Evolutionary conservation across 805 yeast species (phyloP), one percentile per base, ranked within the genome.

Genomic region (Teunomyces atbi): DNA sequence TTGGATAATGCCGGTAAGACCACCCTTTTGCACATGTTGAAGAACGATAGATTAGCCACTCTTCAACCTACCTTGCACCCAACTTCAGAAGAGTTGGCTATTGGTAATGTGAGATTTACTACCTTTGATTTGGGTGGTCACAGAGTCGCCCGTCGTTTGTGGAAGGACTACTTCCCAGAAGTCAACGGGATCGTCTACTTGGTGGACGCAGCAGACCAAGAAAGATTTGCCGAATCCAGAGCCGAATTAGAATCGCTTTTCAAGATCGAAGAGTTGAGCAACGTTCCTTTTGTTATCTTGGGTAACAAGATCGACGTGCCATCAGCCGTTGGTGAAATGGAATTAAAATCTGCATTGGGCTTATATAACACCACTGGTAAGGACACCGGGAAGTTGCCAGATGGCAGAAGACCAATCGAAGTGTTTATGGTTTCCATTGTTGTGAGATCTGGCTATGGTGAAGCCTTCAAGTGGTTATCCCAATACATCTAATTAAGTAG

Each of bases 141-240:
- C 76, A 85, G 82, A 68, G 97, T 92, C 73, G 98, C 99, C 42
- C 91, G 99, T 74, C 89, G 99, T 73, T 83, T 94, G 64, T 94
- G 99, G 99, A 91, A 91, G 66, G 98, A 94, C 68, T 94, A 94
- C 70, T 94, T 94, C 85, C 99, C 99, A 49, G 99, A 94, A 73
- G 99, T 94, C 42, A 88, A 90, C 68, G 99, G 97, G 46, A 94
- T 94, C 56, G 98, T 94, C 27, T 94, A 87, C 69, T 76, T 94
- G 49, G 97, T 94, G 27, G 99, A 94, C 67, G 95, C 96, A 46
- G 98, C 98, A 46, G 99, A 94, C 65, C 84, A 94, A 32, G 96
- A 85, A 66, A 86, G 99, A 71, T 87, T 94, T 59, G 86, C 87
- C 56, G 99, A 94, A 76, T 86, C 96, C 51, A 86, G 88, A 71